Base-by-base conservation (phyloP, 140 eudicot species). In the Erigeron philadelphicus region DNA sequence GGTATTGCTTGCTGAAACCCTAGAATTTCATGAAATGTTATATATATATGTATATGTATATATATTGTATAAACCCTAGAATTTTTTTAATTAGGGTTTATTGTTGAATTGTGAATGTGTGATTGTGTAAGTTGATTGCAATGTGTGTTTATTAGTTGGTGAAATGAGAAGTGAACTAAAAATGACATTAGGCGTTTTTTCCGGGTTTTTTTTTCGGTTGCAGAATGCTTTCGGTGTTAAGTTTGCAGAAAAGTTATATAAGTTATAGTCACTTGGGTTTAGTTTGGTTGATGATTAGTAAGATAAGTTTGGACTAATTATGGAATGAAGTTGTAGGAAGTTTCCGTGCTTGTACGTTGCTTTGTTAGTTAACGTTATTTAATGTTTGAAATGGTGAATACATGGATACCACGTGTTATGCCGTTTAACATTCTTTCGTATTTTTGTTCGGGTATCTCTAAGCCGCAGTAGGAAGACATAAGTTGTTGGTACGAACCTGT, bases 1-100 rank as follows among this genome's bases (percentile, higher is more conserved):
- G 96, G 96, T 86, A 83, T 44, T 68, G 17, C 42, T 72, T 44
- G 25, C 71, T 4, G 80, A 57, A 83, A 79, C 96, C 96, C 90
- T 86, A 81, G 82, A 67, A 68, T 68, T 59, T 53, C 78, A 69
- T 46, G 75, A 56, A 53, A 61, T 77, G 83, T 25, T 70, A 40
- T 70, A 40, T 61, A 40, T 15, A 31, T 31, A 31, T 31, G 38
- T 31, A 31, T 31, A 5, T 31, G 3, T 2, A 4, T 31, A 31
- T 31, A 31, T 31, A 31, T 46, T 64, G 52, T 67, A 69, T 71
- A 76, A 80, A 83, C 84, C 87, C 87, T 83, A 80, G 78, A 75
- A 75, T 63, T 60, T 77, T 77, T 42, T 48, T 19, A 12, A 12
- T 55, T 46, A 41, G 81, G 83, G 73, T 63, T 77, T 73, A 41